These are phyloP conservation scores for Kalmusia sp. DNA, from an alignment of 2,329 filamentous ascomycete genomes.

Conservation along the genomic window DNA sequence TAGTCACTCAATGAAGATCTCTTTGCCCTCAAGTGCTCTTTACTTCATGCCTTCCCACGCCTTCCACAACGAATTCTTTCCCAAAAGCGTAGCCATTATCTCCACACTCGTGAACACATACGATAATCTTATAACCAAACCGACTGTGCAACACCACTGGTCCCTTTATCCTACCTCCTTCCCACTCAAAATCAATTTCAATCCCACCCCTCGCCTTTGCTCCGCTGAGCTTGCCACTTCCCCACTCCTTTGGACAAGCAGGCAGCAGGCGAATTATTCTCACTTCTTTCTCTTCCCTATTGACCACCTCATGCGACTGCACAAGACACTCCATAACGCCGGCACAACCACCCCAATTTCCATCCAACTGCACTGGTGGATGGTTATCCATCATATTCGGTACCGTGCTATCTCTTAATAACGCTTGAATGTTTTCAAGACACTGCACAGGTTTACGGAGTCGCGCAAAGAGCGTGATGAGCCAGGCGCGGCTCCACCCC, in stretches of 20 bases:
- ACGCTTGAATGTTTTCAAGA: slow-evolving; percentile 46
- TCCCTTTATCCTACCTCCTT: background rate
- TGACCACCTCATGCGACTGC: slow-evolving; percentile 35
- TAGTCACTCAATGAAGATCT: too few relatives aligned
- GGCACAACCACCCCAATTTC: slow-evolving; percentile 58
- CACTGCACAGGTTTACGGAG: slow-evolving; percentile 50
- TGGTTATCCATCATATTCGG: slow-evolving; percentile 52
- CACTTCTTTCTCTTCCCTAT: background rate
- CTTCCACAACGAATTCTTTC: background rate
- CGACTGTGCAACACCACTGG: background rate
- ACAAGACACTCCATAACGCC: slow-evolving; percentile 57
- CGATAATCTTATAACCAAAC: background rate
- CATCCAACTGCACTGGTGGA: slow-evolving; percentile 56
- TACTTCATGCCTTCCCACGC: background rate
- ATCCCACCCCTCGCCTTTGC: background rate
- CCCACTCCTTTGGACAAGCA: background rate
- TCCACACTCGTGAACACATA: background rate
- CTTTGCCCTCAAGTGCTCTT: too few relatives aligned
- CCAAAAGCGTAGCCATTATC: background rate
- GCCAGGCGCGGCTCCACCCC: slow-evolving; percentile 61
- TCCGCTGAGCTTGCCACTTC: background rate
- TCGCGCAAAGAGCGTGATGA: slow-evolving; percentile 58
- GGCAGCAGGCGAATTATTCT: background rate
- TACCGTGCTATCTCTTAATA: slow-evolving; percentile 52
- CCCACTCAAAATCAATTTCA: slow-evolving; percentile 1